Conservation (phyloP, 331 rosid genomes). For the Quercus phellos region DNA sequence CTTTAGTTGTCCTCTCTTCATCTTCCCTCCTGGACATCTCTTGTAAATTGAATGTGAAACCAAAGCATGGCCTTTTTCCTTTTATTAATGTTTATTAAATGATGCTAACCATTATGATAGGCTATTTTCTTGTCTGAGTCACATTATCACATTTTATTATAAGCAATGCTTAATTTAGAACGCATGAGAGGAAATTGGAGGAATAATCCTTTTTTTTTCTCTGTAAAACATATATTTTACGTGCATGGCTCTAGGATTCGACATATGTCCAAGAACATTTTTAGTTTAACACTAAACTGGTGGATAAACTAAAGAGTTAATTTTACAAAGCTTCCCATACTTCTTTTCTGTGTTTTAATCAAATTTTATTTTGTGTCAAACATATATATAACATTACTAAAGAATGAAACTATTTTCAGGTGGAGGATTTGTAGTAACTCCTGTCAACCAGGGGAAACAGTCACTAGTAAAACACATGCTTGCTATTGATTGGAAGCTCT, state of each 20-base stretch:
- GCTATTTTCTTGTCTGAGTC: neutral
- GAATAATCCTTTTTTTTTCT: neutral
- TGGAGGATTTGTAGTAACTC: slow-evolving; percentile 88
- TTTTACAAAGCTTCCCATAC: neutral
- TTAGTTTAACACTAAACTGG: neutral
- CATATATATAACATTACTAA: neutral
- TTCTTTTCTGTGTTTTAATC: neutral
- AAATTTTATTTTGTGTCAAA: neutral
- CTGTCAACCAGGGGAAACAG: slow-evolving; percentile 64
- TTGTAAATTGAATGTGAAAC: neutral
- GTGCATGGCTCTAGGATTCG: neutral
- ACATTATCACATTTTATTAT: neutral
- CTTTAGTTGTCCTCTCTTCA: neutral
- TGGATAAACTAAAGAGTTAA: neutral
- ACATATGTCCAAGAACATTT: neutral
- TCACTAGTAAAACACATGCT: slow-evolving; percentile 90
- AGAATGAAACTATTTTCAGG: slow-evolving; percentile 34
- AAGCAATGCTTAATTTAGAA: neutral
- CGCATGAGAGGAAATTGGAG: neutral
- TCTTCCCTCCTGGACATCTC: neutral
- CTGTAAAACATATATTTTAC: neutral
- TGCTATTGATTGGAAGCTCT: slow-evolving; percentile 85
- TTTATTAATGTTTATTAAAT: neutral
- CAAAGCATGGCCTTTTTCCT: neutral
- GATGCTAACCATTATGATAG: neutral